A percentile compares a stretch with the other conserved stretches of the same genome.
Conservation (phyloP, 2,329 filamentous ascomycete genomes). For the Bipolaris oryzae region DNA sequence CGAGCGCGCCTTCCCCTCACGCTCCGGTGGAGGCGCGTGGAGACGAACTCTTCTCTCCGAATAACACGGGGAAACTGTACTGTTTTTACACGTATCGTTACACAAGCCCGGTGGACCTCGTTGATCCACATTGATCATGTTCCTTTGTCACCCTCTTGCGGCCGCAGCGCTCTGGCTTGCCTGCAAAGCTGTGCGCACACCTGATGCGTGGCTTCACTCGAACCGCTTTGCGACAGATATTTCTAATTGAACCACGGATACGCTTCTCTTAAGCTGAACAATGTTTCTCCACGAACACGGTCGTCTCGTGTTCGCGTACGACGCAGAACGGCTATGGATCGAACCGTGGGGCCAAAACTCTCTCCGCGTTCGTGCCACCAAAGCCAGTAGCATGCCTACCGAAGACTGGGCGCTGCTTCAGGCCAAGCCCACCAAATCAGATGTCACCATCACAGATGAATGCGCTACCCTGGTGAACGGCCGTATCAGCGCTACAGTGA, state of each 20-base stretch:
- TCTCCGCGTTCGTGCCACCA: slow-evolving; percentile 56
- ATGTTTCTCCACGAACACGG: not conserved
- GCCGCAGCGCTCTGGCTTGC: not conserved
- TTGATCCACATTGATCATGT: not conserved
- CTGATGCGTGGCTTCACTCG: not conserved
- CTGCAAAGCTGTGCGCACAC: not conserved
- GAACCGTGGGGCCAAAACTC: slow-evolving; percentile 58
- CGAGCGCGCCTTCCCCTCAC: not conserved
- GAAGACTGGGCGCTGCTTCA: slow-evolving; percentile 34
- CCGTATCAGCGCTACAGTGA: slow-evolving; percentile 56
- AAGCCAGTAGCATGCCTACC: slow-evolving; percentile 37
- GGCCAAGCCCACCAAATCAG: not conserved
- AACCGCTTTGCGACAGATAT: not conserved
- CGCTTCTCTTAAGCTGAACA: not conserved
- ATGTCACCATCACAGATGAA: slow-evolving; percentile 21
- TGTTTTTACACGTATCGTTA: not conserved
- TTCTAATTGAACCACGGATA: not conserved
- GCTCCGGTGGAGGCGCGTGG: not conserved
- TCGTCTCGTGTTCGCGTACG: slow-evolving; percentile 62
- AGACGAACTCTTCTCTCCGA: not conserved
- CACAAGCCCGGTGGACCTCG: not conserved
- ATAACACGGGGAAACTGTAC: not conserved
- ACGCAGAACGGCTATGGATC: slow-evolving; percentile 57
- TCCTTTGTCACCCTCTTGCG: not conserved
- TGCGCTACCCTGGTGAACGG: slow-evolving; percentile 56